phyloP scores from a whole-genome alignment of 176 grass and related monocot genomes.

The Puccinellia tenuiflora region DNA sequence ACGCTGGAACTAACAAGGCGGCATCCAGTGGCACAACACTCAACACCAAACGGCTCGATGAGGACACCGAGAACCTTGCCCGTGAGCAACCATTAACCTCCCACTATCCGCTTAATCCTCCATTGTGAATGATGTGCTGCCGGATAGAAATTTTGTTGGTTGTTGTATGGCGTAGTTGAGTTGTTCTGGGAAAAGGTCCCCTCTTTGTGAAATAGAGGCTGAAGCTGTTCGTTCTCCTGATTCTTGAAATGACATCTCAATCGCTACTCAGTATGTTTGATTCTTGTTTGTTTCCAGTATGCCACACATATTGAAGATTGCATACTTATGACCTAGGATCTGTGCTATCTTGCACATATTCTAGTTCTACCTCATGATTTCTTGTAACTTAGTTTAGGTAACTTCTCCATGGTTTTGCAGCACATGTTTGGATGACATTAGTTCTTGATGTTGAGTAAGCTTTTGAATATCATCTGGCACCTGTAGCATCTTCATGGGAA shows the following conservation, averaged over 20 bases:
- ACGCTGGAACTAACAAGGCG: slow-evolving; percentile 29
- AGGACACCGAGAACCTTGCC: slow-evolving; percentile 62
- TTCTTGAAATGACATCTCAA: not conserved
- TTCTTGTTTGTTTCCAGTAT: not conserved
- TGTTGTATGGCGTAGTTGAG: not conserved
- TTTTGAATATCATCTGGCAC: not conserved
- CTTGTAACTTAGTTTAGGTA: not conserved
- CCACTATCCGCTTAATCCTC: not conserved
- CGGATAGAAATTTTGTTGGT: not conserved
- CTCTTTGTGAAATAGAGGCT: not conserved
- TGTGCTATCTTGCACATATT: not conserved
- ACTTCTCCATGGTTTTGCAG: not conserved
- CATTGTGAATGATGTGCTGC: not conserved
- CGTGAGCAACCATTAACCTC: slow-evolving; percentile 38
- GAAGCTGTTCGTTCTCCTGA: not conserved
- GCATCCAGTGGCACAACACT: slow-evolving; percentile 60
- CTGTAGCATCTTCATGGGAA: not conserved
- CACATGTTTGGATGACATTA: not conserved
- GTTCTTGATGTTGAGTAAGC: not conserved
- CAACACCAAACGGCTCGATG: slow-evolving; percentile 70
- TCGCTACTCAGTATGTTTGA: not conserved
- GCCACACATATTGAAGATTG: not conserved
- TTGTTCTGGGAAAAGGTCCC: not conserved
- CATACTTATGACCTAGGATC: not conserved
- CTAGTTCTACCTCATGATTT: not conserved